Base-by-base conservation (phyloP, 2,329 filamentous ascomycete species). In the Ambrosiella xylebori region DNA sequence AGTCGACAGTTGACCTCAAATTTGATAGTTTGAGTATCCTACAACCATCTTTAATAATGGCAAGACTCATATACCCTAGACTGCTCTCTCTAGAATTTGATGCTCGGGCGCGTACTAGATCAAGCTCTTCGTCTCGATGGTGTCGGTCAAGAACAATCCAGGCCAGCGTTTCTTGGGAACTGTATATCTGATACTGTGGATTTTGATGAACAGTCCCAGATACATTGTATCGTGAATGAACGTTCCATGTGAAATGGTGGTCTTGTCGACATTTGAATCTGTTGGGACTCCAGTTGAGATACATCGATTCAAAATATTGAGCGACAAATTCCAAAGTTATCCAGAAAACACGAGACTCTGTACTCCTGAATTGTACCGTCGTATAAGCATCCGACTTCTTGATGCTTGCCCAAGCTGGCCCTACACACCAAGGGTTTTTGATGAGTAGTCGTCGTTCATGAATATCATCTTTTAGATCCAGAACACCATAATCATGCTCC, bases 401-500 rank as follows among this genome's bases (percentile, higher is more conserved):
- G 27, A 57, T 52, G 40, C 44, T 36, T 38, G 57, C 38, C 60
- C 61, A 59, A 27, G 61, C 37, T 44, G 58, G 55, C 7, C 88
- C 88, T 65, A 90, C 83, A 56, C 85, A 86, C 93, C 93, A 98
- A 1, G 93, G 93, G 65, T 98, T 98, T 70, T 98, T 98, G 62
- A 98, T 78, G 0, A 96, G 75, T 56, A 97, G 74, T 56, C 84
- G 76, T 27, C 82, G 80, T 61, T 79, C 79, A 1, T 78, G 78
- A 3, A 76, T 74, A 1, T 74, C 65, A 35, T 74, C 74, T 61
- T 86, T 82, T 68, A 98, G 76, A 60, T 93, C 84, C 56, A 97
- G 74, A 2, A 98, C 82, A 2, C 89, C 90, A 68, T 98, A 98
- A 68, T 96, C 91, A 68, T 98, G 93, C 67, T 95, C 85, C 15